Percentiles rank a stretch among this genome's conserved stretches.
Conservation (phyloP, 2,329 filamentous ascomycete genomes). For the Coleophoma eucalyptorum region DNA sequence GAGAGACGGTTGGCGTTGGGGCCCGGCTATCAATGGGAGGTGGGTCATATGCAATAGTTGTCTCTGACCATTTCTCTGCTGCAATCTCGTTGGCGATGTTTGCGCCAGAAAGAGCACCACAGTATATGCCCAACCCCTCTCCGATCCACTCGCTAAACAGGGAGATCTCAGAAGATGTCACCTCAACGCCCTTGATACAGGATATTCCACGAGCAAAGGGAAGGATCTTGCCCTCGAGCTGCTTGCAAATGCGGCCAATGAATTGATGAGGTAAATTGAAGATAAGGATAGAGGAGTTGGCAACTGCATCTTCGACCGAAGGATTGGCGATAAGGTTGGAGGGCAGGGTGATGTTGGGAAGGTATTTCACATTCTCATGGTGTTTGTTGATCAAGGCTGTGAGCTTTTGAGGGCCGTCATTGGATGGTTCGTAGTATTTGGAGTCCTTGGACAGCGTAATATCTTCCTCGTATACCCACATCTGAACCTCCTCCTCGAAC, state of each 20-base stretch:
- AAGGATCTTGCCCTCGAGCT: conserved; percentile 82
- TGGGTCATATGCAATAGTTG: conserved; percentile 93
- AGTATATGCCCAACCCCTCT: conserved; percentile 88
- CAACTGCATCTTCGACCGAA: conserved; percentile 74
- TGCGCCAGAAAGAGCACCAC: conserved; percentile 88
- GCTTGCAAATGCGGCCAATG: conserved; percentile 79
- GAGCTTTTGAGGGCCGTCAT: conserved; percentile 75
- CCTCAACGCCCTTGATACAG: conserved; percentile 97
- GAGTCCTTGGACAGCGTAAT: conserved; percentile 70
- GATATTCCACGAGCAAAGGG: conserved; percentile 92
- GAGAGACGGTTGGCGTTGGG: conserved; percentile 54
- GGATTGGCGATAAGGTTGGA: conserved; percentile 82
- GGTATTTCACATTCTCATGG: conserved; percentile 98
- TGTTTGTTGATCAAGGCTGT: conserved; percentile 85
- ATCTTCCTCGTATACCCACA: conserved; percentile 99
- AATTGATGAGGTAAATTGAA: conserved; percentile 98
- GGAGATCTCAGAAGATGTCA: conserved; percentile 78
- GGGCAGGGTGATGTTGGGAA: conserved; percentile 82
- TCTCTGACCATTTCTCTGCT: conserved; percentile 94
- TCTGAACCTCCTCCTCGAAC: conserved; percentile 87
- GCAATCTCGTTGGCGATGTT: conserved; percentile 97
- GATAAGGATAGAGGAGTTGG: conserved; percentile 81
- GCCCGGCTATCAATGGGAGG: conserved; percentile 81
- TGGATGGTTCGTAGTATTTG: conserved; percentile 64
- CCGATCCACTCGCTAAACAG: conserved; percentile 96